Base-by-base conservation (phyloP, 768 basidiomycete species). In the Infundibulicybe gibba region DNA sequence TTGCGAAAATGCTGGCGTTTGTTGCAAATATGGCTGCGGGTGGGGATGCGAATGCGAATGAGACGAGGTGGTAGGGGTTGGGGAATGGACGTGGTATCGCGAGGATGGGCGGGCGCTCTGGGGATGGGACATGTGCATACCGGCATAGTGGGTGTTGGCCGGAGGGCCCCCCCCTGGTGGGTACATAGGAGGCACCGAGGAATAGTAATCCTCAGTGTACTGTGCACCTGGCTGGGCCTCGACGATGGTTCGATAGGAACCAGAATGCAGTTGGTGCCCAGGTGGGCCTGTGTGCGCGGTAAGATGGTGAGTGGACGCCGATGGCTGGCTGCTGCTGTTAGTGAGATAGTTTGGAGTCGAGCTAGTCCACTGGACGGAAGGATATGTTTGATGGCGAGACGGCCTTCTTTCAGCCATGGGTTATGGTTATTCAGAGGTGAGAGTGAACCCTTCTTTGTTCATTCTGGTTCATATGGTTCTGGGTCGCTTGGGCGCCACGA, bases 21-120 rank as follows among this genome's bases (percentile, higher is more conserved):
- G 63, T 33, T 53, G 61, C 41, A 69, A 58, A 47, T 75, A 73
- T 13, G 65, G 43, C 52, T 72, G 57, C 41, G 69, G 52, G 51
- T 71, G 55, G 19, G 75, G 61, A 41, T 65, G 68, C n/a, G 61
- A 61, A 54, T 68, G 53, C 41, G 64, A 51, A 54, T 64, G 51
- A 38, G 69, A 57, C 54, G 72, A 48, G n/a, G 48, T 47, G 32
- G 49, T 33, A 64, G 43, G 55, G 51, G 55, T 65, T 57, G 52
- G 52, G 30, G 59, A 61, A 43, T 62, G 66, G 51, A 65, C 62
- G 47, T 55, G 61, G 57, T 60, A 54, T 62, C 66, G 57, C 58
- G 66, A 56, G 61, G 61, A 54, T 48, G 49, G 57, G 42, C 41
- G 47, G 17, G 46, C 49, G 41, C 20, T 50, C 56, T 61, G 30